Percentiles rank a stretch among this genome's conserved stretches.
Conservation (phyloP, 176 grass and related monocot species). For the Thalia dealbata region DNA sequence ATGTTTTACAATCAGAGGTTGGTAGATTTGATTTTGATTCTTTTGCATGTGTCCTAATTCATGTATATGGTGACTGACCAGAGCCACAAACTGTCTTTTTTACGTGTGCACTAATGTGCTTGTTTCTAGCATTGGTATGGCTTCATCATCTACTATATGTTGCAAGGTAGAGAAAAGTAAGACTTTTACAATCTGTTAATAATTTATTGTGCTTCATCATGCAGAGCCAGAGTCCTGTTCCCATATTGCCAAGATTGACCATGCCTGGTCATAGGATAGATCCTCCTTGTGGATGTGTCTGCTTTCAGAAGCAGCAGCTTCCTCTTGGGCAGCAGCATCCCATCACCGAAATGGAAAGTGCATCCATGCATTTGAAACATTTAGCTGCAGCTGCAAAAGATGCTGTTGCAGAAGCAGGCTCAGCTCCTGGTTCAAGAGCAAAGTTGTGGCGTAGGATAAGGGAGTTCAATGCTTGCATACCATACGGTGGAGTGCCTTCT, state of each 20-base stretch:
- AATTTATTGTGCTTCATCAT: slow-evolving; percentile 15
- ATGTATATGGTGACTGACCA: neutral
- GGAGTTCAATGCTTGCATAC: slow-evolving; percentile 94
- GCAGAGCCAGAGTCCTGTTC: slow-evolving; percentile 75
- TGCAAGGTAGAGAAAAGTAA: neutral
- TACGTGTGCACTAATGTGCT: neutral
- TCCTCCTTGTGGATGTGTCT: slow-evolving; percentile 62
- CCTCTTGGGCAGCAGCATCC: slow-evolving; percentile 24
- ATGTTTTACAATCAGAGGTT: slow-evolving; percentile 89
- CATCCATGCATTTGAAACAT: slow-evolving; percentile 88
- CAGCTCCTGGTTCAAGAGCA: slow-evolving; percentile 81
- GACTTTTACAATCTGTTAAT: neutral
- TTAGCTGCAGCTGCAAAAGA: slow-evolving; percentile 82
- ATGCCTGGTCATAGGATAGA: slow-evolving; percentile 95
- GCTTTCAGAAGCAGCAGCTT: slow-evolving; percentile 35
- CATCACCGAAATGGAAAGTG: slow-evolving; percentile 54
- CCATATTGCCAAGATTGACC: slow-evolving; percentile 82
- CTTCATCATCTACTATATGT: neutral
- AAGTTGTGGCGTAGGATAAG: slow-evolving; percentile 96
- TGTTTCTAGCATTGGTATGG: neutral
- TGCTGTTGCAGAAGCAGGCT: slow-evolving; percentile 72
- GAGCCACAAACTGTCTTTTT: neutral
- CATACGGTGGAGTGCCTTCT: slow-evolving; percentile 70
- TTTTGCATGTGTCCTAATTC: neutral
- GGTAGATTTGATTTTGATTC: slow-evolving; percentile 9